Evolutionary conservation across 805 yeast species (phyloP), one percentile per base, ranked within the genome.

Genomic region (Lachancea meyersii): DNA sequence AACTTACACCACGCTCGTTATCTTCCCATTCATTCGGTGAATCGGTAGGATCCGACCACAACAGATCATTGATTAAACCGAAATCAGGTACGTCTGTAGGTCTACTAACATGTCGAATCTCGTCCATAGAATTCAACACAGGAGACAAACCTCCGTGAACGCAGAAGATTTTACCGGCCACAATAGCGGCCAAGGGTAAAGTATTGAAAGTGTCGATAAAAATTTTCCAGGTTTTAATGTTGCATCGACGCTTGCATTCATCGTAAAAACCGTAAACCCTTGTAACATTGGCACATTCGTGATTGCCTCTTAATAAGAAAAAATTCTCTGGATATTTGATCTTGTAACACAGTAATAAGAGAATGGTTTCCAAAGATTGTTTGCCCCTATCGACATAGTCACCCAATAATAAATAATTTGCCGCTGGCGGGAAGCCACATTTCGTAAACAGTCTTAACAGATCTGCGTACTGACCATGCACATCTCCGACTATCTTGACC

Each of bases 301-400:
- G 98, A 65, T 93, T 93, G 17, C 98, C 98, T 53, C 98, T 72
- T 33, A 93, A 71, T 46, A 93, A 66, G 63, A 91, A 93, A 64
- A 93, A 89, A 66, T 91, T 91, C 58, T 93, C 97, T 0, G 98
- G 97, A 57, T 88, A 91, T 63, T 91, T 91, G 64, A 93, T 89
- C 63, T 93, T 93, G 69, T 87, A 93, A 64, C 97, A 89, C 40
- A 93, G 71, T 47, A 93, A 70, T 38, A 93, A 70, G 47, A 91
- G 68, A 18, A 93, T 88, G 0, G 98, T 93, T 63, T 93, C 98
- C 44, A 93, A 69, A 3, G 94, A 82, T 66, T 93, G 98, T 64
- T 93, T 93, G 45, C 98, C 98, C 52, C 98, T 76, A 67, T 93
- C 98, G 37, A 93, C 98, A 63, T 93, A 93, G 67, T 93, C 98